Conservation (phyloP, 1,284 basidiomycete species). For the Ganoderma lingzhi region DNA sequence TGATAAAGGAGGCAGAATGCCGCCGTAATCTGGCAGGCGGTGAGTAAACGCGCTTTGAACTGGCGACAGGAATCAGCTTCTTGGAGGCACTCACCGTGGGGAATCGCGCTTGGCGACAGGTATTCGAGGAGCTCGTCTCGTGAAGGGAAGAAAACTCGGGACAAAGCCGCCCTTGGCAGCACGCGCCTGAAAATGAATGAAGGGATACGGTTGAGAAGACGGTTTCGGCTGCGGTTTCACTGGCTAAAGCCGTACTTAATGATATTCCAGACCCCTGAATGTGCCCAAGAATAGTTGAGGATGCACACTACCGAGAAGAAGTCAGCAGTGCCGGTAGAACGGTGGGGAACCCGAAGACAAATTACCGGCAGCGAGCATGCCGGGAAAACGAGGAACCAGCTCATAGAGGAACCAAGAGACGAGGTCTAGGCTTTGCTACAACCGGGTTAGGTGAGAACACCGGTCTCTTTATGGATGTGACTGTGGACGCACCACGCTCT, state of each 20-base stretch:
- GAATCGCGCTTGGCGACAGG: constrained; percentile 63
- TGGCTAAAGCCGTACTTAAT: constrained; percentile 59
- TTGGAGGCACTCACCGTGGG: constrained; percentile 55
- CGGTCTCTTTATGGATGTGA: neutral
- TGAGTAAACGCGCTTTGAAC: constrained; percentile 15
- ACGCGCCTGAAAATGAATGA: constrained; percentile 55
- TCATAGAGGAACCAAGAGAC: constrained; percentile 71
- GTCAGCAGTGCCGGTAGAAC: constrained; percentile 6
- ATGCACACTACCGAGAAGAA: constrained; percentile 62
- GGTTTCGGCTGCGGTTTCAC: constrained; percentile 9
- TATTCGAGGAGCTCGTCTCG: constrained; percentile 64
- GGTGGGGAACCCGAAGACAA: constrained; percentile 37
- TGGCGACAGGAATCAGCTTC: constrained; percentile 14
- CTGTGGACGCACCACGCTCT: constrained; percentile 59
- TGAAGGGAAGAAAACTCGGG: constrained; percentile 79
- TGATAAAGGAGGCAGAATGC: constrained; percentile 55
- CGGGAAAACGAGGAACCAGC: constrained; percentile 76
- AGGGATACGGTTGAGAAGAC: constrained; percentile 29
- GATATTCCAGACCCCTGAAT: constrained; percentile 80
- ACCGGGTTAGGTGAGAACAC: neutral
- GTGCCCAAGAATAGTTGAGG: constrained; percentile 85
- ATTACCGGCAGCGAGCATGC: constrained; percentile 77
- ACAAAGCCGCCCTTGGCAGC: constrained; percentile 73
- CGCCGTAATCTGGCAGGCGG: constrained; percentile 64
- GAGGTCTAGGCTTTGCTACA: constrained; percentile 63